A percentile compares a stretch with the other conserved stretches of the same genome.
Conservation (phyloP, 345 rosid genomes). For the Populus ilicifolia region DNA sequence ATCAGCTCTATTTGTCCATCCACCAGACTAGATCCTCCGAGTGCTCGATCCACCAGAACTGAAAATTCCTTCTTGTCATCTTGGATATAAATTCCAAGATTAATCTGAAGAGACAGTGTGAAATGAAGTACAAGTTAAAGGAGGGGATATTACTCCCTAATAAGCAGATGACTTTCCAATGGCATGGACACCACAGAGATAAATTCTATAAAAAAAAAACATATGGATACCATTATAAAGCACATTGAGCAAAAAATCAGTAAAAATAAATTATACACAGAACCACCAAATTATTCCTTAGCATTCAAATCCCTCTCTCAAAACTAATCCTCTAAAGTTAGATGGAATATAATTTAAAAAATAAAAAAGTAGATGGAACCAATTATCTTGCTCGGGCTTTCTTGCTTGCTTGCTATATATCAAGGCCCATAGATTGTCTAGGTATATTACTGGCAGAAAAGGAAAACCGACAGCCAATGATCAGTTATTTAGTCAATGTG, state of each 20-base stretch:
- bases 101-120: slow-evolving; percentile 50
- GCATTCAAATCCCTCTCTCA: neutral
- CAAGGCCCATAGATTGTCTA: no score
- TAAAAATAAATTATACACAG: neutral
- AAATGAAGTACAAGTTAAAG: neutral
- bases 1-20: slow-evolving; percentile 95
- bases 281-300: neutral
- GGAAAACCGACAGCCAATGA: no score
- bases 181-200: neutral
- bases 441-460: no score
- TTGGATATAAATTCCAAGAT: slow-evolving; percentile 82
- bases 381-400: no score
- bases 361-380: no score
- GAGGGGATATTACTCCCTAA: neutral
- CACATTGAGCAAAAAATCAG: neutral
- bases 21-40: slow-evolving; percentile 83
- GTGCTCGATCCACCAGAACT: slow-evolving; percentile 80
- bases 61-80: slow-evolving; percentile 75
- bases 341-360: no score
- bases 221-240: neutral
- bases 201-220: neutral
- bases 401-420: no score
- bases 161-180: slow-evolving; percentile 1
- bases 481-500: no score
- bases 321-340: no score